These are phyloP conservation scores for Cinnamomum micranthum DNA, from an alignment of 164 flowering plant genomes.

Conservation along the genomic window DNA sequence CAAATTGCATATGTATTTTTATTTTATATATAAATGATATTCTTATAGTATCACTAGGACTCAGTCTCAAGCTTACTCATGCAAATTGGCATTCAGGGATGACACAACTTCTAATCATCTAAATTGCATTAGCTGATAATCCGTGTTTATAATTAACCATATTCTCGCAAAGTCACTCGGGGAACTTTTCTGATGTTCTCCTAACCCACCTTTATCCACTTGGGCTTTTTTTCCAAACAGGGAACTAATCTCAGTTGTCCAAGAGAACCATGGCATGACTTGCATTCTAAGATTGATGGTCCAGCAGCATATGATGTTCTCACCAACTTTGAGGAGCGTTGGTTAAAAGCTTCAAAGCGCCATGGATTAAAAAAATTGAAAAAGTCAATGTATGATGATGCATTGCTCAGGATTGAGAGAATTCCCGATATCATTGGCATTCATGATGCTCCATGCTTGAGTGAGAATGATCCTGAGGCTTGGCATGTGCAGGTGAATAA, in stretches of 20 bases:
- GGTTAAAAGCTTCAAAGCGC: slow-evolving; percentile 80
- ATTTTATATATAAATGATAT: too few species aligned
- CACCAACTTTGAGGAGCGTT: slow-evolving; percentile 87
- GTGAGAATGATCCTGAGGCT: slow-evolving; percentile 70
- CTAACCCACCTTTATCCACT: neutral
- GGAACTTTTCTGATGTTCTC: neutral
- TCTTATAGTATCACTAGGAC: too few species aligned
- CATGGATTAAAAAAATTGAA: slow-evolving; percentile 64
- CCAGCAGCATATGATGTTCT: slow-evolving; percentile 96
- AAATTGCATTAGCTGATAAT: too few species aligned
- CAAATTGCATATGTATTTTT: too few species aligned
- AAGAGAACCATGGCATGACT: slow-evolving; percentile 97
- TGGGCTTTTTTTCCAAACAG: slow-evolving; percentile 27
- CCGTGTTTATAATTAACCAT: too few species aligned
- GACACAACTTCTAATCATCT: too few species aligned
- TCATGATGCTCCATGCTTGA: slow-evolving; percentile 36
- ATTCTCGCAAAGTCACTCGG: neutral
- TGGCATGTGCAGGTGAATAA: slow-evolving; percentile 91
- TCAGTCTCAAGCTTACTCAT: too few species aligned
- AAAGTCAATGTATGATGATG: slow-evolving; percentile 72
- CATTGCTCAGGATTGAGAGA: slow-evolving; percentile 71
- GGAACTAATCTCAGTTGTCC: slow-evolving; percentile 64
- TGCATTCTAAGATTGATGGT: slow-evolving; percentile 84
- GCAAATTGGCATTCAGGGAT: too few species aligned
- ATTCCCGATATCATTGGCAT: slow-evolving; percentile 70